These are phyloP conservation scores for Spathaspora sp. DNA, from an alignment of 805 yeast species.

Conservation along the genomic window DNA sequence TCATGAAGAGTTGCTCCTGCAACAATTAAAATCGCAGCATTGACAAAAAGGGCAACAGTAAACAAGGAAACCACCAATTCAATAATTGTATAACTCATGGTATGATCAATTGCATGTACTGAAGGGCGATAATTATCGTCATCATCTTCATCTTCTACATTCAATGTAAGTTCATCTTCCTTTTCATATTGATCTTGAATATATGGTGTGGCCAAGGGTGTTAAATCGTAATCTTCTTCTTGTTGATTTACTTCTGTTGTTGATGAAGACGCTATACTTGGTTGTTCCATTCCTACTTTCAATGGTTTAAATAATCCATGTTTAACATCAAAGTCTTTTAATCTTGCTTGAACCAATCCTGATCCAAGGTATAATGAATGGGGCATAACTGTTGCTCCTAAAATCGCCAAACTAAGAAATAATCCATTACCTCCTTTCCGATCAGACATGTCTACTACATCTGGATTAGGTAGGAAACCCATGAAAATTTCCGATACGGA, in stretches of 20 bases:
- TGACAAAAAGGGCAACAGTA: conserved; percentile 88
- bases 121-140: conserved; percentile 63
- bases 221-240: conserved; percentile 1
- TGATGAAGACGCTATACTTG: not conserved
- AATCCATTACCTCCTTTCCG: conserved; percentile 45
- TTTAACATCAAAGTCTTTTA: conserved; percentile 38
- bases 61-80: conserved; percentile 80
- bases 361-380: conserved; percentile 43
- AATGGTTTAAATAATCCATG: conserved; percentile 28
- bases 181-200: conserved; percentile 6
- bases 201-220: conserved; percentile 7
- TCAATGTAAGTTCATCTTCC: conserved; percentile 5
- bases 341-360: conserved; percentile 40
- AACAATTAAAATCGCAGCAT: conserved; percentile 83
- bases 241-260: not conserved
- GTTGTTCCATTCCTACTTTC: not conserved
- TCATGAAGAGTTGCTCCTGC: conserved; percentile 82
- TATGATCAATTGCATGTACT: conserved; percentile 71
- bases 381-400: conserved; percentile 48
- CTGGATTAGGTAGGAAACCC: conserved; percentile 43
- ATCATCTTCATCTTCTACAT: conserved; percentile 16
- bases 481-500: conserved; percentile 47
- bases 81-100: conserved; percentile 75
- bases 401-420: conserved; percentile 42
- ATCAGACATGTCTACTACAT: conserved; percentile 35